Evolutionary conservation across 345 rosid genomes (phyloP), one percentile per base, ranked within the genome.

Genomic region (Pseudoturritis turrita): DNA sequence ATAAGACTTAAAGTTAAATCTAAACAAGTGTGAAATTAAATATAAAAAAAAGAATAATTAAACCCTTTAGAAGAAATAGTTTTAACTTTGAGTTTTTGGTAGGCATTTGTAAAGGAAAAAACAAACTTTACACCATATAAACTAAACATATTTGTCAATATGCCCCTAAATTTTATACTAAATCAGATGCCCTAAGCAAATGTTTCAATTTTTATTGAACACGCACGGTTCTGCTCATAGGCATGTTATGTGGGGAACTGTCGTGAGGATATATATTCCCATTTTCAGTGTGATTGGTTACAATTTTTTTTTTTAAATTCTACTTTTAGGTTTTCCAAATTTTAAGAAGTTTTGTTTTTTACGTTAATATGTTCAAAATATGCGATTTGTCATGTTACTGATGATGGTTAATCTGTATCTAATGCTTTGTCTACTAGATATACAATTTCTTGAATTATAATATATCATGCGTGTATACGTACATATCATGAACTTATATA

Each of bases 191-290:
- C n/a, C n/a, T n/a, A n/a, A n/a, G n/a, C n/a, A n/a, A n/a, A n/a
- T n/a, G n/a, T n/a, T n/a, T n/a, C n/a, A n/a, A n/a, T n/a, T n/a
- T n/a, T n/a, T 57, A 37, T 45, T n/a, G n/a, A n/a, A n/a, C n/a
- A n/a, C n/a, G n/a, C n/a, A n/a, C n/a, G n/a, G n/a, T n/a, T n/a
- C n/a, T n/a, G n/a, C 47, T 65, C 26, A 6, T 51, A 50, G 12
- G 22, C 61, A 71, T 61, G 62, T 40, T 49, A 49, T 50, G 53
- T 23, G 61, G 62, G 17, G 61, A 71, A 50, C 44, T 21, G 15
- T 60, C 31, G 12, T 49, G 40, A 39, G 44, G 26, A 46, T 39
- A 64, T 58, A 55, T 73, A 73, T 73, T 72, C 70, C 18, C 15
- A 47, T 65, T 51, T 17, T 45, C 71, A 65, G 58, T 54, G 57